A percentile compares a stretch with the other conserved stretches of the same genome.
Evolutionary conservation across 1,284 basidiomycete species (phyloP).

Genomic region (Austropuccinia psidii): DNA sequence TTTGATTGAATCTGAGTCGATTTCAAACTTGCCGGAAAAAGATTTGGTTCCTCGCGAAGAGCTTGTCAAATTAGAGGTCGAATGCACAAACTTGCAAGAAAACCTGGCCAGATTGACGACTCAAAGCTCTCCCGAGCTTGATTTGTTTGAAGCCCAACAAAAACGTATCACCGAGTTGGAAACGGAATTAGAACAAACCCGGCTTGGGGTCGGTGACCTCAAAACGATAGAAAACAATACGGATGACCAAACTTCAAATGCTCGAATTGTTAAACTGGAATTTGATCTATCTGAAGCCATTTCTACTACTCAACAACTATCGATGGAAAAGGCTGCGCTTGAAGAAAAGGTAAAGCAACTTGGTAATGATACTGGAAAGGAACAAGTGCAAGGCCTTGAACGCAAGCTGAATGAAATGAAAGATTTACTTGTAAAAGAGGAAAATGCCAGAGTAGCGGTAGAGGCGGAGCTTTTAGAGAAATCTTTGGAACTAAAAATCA

Average conservation of each 20-base stretch:
- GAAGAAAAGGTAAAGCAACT: neutral
- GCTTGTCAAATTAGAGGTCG: neutral
- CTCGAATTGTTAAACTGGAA: slow-evolving; percentile 4
- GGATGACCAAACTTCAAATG: neutral
- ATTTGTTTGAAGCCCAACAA: neutral
- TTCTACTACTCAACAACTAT: neutral
- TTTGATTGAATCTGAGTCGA: neutral
- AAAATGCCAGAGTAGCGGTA: neutral
- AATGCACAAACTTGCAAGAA: neutral
- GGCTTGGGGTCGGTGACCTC: neutral
- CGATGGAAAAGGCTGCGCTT: neutral
- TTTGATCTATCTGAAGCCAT: neutral
- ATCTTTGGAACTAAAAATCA: neutral
- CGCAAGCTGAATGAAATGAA: slow-evolving; percentile 9
- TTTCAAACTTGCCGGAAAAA: neutral
- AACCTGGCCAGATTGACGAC: neutral
- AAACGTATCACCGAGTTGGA: neutral
- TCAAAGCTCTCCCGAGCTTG: neutral
- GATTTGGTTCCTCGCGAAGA: neutral
- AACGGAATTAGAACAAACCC: neutral
- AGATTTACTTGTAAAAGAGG: neutral
- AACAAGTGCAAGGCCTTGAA: slow-evolving; percentile 3
- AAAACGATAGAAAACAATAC: slow-evolving; percentile 1
- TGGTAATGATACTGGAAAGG: slow-evolving; percentile 1
- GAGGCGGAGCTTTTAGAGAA: neutral